Percentiles rank a stretch among this genome's conserved stretches.
Conservation (phyloP, 768 basidiomycete species). For the Fistulinella prunicolor region DNA sequence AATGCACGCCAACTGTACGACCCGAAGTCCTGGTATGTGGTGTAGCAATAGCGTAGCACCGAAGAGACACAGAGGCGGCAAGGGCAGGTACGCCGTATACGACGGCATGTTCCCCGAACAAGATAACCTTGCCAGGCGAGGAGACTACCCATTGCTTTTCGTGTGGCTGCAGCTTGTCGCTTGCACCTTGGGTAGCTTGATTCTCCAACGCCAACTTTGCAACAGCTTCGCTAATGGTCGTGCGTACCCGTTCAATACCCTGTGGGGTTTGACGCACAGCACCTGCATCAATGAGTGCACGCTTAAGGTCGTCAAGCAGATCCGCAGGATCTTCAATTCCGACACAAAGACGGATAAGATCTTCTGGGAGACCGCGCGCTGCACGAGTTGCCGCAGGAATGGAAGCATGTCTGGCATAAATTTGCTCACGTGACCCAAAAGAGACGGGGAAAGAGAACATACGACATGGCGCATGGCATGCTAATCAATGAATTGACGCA, state of each 20-base stretch:
- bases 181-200: constrained; percentile 9
- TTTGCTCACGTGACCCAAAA: background rate
- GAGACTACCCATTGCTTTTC: constrained; percentile 81
- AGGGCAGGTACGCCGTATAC: constrained; percentile 98
- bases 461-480: constrained; percentile 99
- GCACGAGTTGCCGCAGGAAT: constrained; percentile 95
- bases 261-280: constrained; percentile 63
- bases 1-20: constrained; percentile 55
- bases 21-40: constrained; percentile 59
- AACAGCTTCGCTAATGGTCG: constrained; percentile 61
- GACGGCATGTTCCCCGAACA: constrained; percentile 98
- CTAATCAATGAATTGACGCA: constrained; percentile 97
- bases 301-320: constrained; percentile 92
- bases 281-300: constrained; percentile 87
- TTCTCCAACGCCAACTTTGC: constrained; percentile 55
- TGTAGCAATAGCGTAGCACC: constrained; percentile 85
- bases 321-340: constrained; percentile 96
- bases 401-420: constrained; percentile 73
- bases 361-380: constrained; percentile 96
- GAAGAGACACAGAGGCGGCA: constrained; percentile 91
- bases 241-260: constrained; percentile 40
- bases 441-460: constrained; percentile 38
- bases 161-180: constrained; percentile 11
- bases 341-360: constrained; percentile 95
- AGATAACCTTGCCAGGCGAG: constrained; percentile 95